Evolutionary conservation across 139 green algal genomes (phyloP).

Genomic region (Chloropicon primus): DNA sequence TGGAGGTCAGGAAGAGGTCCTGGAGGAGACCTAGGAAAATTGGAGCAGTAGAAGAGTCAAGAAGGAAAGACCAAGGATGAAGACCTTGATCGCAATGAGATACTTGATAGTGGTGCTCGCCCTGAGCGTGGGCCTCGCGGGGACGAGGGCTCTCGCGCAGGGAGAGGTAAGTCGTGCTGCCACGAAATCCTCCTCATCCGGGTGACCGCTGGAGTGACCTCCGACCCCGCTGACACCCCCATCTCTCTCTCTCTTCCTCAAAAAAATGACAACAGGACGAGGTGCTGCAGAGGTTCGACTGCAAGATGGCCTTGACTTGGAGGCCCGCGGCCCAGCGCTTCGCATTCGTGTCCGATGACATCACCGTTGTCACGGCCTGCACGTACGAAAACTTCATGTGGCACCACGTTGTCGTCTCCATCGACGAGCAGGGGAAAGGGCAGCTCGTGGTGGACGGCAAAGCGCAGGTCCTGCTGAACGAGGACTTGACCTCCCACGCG

Average conservation of each 20-base stretch:
- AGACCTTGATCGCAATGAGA: no score
- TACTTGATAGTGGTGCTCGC: no score
- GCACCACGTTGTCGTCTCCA: constrained; percentile 19
- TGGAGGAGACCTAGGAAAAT: no score
- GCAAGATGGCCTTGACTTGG: constrained; percentile 16
- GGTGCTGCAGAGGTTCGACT: constrained; percentile 13
- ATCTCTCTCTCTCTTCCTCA: background rate
- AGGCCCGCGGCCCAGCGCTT: background rate
- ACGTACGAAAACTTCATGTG: constrained; percentile 19
- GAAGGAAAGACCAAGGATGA: no score
- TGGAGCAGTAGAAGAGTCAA: no score
- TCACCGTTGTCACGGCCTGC: constrained; percentile 5
- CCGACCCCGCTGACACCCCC: no score
- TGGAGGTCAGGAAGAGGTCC: no score
- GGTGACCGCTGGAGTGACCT: no score
- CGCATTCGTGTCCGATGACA: background rate
- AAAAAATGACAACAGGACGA: constrained; percentile 10
- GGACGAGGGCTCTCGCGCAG: no score
- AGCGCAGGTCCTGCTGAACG: constrained; percentile 5
- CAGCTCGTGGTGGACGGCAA: constrained; percentile 13
- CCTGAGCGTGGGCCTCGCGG: no score
- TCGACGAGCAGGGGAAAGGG: constrained; percentile 9
- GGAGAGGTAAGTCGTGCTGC: no score
- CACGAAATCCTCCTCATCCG: no score
- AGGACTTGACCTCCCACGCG: background rate